Base-by-base conservation (phyloP, 1,284 basidiomycete genomes). In the Apiotrichum laibachii region DNA sequence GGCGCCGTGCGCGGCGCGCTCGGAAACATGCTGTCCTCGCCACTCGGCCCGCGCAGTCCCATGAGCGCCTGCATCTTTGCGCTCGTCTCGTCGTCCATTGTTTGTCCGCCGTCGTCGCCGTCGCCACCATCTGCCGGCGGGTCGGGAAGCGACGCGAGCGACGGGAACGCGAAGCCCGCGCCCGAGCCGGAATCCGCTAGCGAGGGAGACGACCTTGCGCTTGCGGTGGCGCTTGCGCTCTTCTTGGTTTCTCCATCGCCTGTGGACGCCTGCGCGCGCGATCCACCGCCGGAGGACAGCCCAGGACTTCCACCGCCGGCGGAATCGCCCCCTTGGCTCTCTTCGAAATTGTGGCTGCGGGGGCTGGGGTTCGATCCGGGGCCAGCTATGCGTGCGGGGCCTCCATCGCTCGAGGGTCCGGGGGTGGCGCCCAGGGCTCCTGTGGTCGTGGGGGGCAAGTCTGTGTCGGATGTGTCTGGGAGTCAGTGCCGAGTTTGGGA, bases 21-120 rank as follows among this genome's bases (percentile, higher is more conserved):
- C 33, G 73, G 67, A 19, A 61, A 61, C n/a, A 42, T 21, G 19
- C 7, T 31, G 26, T 31, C 26, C 26, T 31, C 26, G 26, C 26
- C 26, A 31, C 55, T 50, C 12, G 68, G 68, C 1, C 63, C 63
- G n/a, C 52, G 52, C 11, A 76, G 60, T 8, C 70, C 70, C 6
- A 71, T 45, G 5, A 76, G 61, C 12, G 65, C 53, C 19, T 64
- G 55, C 54, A 76, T 31, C 26, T 31, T 31, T 68, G 22, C 56
- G 55, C 16, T 60, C 57, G 26, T 64, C 54, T 31, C 26, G 7
- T 31, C 26, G 26, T 31, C 26, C 26, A 31, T 31, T 6, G 61
- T 60, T 0, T 69, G 66, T 3, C 63, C 61, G 26, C 64, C 33
- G 35, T 59, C 65, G 55, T 62, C 57, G 13, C 26, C 65, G 55